Evolutionary conservation across 176 grass and related monocot species (phyloP).

Genomic region (Raddia distichophylla): DNA sequence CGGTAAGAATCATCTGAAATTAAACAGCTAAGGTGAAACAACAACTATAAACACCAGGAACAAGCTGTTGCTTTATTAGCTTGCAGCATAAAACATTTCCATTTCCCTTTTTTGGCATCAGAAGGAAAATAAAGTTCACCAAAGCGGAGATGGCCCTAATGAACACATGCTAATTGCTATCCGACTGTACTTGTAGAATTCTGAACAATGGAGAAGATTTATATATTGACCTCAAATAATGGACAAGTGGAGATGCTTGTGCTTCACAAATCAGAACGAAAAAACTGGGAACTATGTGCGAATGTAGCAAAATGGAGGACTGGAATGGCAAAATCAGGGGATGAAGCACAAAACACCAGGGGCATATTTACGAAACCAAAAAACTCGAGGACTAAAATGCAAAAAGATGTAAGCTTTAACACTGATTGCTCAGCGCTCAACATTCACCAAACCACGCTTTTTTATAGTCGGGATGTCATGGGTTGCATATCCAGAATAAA

Average conservation of each 20-base stretch:
- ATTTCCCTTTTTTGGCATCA: background rate
- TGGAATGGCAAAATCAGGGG: no score
- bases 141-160: background rate
- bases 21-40: conserved; percentile 33
- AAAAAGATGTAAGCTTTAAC: no score
- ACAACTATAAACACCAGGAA: conserved; percentile 26
- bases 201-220: conserved; percentile 7
- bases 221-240: background rate
- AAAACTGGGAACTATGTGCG: no score
- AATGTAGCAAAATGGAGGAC: no score
- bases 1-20: conserved; percentile 93
- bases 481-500: background rate
- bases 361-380: no score
- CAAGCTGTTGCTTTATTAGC: background rate
- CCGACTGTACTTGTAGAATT: background rate
- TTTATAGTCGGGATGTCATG: background rate
- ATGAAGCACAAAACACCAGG: no score
- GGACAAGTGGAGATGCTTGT: background rate
- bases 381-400: no score
- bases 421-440: no score
- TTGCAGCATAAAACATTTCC: background rate
- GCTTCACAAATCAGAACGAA: no score
- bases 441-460: no score
- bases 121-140: background rate
- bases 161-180: conserved; percentile 5